These are phyloP conservation scores for Craspedostauros australis DNA, from an alignment of 108 stramenopile species.

Conservation along the genomic window DNA sequence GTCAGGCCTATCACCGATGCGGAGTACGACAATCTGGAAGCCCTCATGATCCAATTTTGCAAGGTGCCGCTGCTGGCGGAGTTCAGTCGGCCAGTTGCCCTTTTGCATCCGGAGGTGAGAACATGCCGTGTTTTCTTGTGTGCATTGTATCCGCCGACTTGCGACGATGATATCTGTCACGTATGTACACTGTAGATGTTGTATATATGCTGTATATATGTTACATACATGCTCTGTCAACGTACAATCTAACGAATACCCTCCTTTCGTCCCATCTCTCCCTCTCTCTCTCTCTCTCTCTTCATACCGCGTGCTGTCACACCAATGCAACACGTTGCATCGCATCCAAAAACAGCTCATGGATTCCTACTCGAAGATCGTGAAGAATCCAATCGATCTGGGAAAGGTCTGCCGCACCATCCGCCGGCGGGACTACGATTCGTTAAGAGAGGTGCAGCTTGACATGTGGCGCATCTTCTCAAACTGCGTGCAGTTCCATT, in stretches of 20 bases:
- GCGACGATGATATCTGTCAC: neutral
- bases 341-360: constrained; percentile 35
- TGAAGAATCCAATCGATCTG: constrained; percentile 78
- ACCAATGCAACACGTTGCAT: too few relatives aligned
- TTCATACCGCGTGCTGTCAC: neutral
- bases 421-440: constrained; percentile 61
- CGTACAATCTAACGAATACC: neutral
- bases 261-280: neutral
- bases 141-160: too few relatives aligned
- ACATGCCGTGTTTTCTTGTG: too few relatives aligned
- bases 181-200: neutral
- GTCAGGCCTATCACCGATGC: constrained; percentile 52
- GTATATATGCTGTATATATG: neutral
- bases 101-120: constrained; percentile 84
- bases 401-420: constrained; percentile 74
- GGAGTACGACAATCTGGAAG: constrained; percentile 67
- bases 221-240: neutral
- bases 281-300: neutral
- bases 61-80: constrained; percentile 80
- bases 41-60: constrained; percentile 79
- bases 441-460: constrained; percentile 61
- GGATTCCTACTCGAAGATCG: constrained; percentile 67
- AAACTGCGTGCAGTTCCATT: constrained; percentile 84
- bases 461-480: constrained; percentile 88
- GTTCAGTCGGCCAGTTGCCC: constrained; percentile 78